A percentile compares a stretch with the other conserved stretches of the same genome.
Conservation (phyloP, 176 grass and related monocot genomes). For the Oryza glumipatula region DNA sequence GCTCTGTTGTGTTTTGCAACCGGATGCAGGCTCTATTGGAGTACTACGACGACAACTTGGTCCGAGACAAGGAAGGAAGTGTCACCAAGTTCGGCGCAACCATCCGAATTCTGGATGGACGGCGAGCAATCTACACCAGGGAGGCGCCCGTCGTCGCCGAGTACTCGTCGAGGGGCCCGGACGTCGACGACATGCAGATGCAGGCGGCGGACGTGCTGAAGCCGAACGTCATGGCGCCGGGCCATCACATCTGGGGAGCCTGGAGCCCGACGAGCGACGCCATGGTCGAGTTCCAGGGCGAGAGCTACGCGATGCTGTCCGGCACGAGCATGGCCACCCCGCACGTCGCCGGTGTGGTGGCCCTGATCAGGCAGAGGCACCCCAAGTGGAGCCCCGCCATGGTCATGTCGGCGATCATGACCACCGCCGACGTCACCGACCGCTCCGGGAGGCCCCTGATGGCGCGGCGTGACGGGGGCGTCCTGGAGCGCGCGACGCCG, state of each 20-base stretch:
- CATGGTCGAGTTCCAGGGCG: conserved; percentile 46
- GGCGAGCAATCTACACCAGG: conserved; percentile 63
- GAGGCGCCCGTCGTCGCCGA: conserved; percentile 56
- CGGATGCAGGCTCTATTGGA: conserved; percentile 48
- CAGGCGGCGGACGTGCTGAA: conserved; percentile 77
- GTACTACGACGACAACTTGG: conserved; percentile 69
- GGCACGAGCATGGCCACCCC: conserved; percentile 85
- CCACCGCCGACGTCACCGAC: conserved; percentile 62
- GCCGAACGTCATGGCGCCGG: conserved; percentile 88
- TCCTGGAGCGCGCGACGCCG: conserved; percentile 46
- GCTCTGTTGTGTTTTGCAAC: not conserved
- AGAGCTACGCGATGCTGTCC: conserved; percentile 57
- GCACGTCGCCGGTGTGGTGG: conserved; percentile 66
- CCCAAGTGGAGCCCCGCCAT: conserved; percentile 76
- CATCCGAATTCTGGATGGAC: conserved; percentile 65
- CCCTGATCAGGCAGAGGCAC: conserved; percentile 73
- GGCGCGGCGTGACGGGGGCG: conserved; percentile 23
- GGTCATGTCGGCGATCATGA: conserved; percentile 79
- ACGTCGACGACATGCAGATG: conserved; percentile 58
- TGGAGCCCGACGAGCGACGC: conserved; percentile 71
- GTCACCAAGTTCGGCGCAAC: conserved; percentile 58
- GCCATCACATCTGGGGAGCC: conserved; percentile 83
- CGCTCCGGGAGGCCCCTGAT: conserved; percentile 42
- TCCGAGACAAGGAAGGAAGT: conserved; percentile 34
- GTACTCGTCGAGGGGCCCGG: conserved; percentile 85